A percentile compares a stretch with the other conserved stretches of the same genome.
phyloP scores from a whole-genome alignment of 2,329 filamentous ascomycete species.

The Colletotrichum sp. region DNA sequence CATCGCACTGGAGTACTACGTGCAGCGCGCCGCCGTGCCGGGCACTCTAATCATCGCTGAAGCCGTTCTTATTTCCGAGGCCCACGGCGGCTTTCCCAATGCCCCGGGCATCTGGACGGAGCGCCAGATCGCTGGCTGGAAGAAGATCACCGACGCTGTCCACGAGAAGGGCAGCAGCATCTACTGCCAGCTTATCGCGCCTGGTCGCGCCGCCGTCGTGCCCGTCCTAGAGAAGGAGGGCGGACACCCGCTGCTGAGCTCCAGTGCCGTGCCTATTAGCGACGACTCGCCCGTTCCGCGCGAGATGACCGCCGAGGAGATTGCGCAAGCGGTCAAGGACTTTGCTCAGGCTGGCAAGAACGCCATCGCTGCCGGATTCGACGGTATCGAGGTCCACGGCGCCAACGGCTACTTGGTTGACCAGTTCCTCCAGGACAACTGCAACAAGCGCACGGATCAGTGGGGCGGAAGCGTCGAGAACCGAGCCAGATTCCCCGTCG shows the following conservation, averaged over 20 bases:
- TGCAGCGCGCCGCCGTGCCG: conserved; percentile 44
- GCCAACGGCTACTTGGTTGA: conserved; percentile 68
- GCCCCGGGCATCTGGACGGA: conserved; percentile 61
- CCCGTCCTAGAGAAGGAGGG: conserved; percentile 28
- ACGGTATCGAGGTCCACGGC: conserved; percentile 68
- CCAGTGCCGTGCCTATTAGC: conserved; percentile 39
- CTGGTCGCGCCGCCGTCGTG: conserved; percentile 59
- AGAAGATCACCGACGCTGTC: conserved; percentile 63
- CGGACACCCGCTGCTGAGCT: conserved; percentile 28
- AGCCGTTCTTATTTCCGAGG: conserved; percentile 46
- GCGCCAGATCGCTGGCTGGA: conserved; percentile 65
- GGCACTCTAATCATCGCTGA: conserved; percentile 50
- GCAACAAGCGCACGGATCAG: conserved; percentile 54
- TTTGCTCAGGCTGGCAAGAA: conserved; percentile 59
- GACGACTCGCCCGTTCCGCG: conserved; percentile 59
- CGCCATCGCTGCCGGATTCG: conserved; percentile 68
- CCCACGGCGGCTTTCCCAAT: conserved; percentile 41
- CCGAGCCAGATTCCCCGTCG: conserved; percentile 55
- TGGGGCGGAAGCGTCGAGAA: conserved; percentile 61
- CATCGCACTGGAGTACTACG: conserved; percentile 45
- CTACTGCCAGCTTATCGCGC: conserved; percentile 66
- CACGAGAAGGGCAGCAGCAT: conserved; percentile 67
- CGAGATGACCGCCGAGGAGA: conserved; percentile 69
- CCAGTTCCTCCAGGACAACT: conserved; percentile 60
- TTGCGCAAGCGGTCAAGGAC: conserved; percentile 62